phyloP scores from a whole-genome alignment of 805 yeast species.

The Candida sithepensis region DNA sequence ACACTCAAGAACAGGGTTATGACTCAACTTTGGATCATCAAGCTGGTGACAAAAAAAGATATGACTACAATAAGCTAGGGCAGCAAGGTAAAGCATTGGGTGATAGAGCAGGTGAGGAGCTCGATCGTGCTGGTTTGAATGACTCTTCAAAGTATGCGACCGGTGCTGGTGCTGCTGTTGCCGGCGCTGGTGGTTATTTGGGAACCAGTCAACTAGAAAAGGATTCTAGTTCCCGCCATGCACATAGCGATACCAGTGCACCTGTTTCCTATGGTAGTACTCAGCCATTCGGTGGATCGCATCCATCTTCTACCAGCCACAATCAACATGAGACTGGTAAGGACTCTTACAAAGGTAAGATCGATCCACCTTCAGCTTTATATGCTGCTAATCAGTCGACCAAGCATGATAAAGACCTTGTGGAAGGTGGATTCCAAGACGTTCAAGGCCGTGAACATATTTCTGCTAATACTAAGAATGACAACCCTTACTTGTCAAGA shows the following conservation, averaged over 20 bases:
- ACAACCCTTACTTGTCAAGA: slow-evolving; percentile 12
- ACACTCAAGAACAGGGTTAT: neutral
- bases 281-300: too few species aligned
- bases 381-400: neutral
- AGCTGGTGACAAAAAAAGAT: neutral
- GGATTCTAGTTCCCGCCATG: too few species aligned
- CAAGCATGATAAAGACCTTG: slow-evolving; percentile 5
- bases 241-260: too few species aligned
- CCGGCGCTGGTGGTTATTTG: slow-evolving; percentile 1
- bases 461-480: neutral
- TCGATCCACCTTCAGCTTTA: neutral
- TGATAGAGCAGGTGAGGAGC: neutral
- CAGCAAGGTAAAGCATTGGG: too few species aligned
- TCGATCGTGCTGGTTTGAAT: too few species aligned
- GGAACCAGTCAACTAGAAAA: too few species aligned
- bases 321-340: too few species aligned
- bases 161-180: neutral
- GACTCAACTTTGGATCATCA: neutral
- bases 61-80: neutral
- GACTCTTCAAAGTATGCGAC: too few species aligned
- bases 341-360: too few species aligned
- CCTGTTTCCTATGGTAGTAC: too few species aligned
- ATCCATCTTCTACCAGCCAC: too few species aligned
- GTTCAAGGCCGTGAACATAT: slow-evolving; percentile 2
- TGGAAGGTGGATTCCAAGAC: slow-evolving; percentile 5